A percentile compares a stretch with the other conserved stretches of the same genome.
Evolutionary conservation across 2,329 filamentous ascomycete genomes (phyloP).

Genomic region (Fusarium chuoi): DNA sequence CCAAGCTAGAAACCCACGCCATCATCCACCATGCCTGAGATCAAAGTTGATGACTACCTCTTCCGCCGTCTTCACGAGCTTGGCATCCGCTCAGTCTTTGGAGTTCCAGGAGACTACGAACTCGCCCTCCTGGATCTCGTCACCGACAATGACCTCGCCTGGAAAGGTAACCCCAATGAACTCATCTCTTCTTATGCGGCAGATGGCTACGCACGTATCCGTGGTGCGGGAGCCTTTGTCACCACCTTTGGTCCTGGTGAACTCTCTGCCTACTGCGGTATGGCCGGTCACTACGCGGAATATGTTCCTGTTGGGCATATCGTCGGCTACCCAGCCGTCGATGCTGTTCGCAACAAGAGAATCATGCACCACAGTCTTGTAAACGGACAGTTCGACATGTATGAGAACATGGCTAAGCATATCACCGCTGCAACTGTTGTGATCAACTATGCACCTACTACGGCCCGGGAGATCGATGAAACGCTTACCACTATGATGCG

Average conservation of each 20-base stretch:
- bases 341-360: background rate
- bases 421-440: background rate
- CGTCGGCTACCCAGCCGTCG: background rate
- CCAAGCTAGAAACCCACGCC: background rate
- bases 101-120: background rate
- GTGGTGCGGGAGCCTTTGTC: background rate
- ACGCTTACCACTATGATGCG: background rate
- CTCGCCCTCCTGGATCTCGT: background rate
- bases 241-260: background rate
- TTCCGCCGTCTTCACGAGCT: background rate
- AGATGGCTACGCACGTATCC: background rate
- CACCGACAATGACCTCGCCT: background rate
- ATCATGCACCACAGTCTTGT: slow-evolving; percentile 8
- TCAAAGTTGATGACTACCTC: slow-evolving; percentile 5
- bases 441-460: background rate
- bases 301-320: background rate
- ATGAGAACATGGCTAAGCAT: background rate
- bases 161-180: slow-evolving; percentile 1
- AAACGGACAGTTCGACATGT: background rate
- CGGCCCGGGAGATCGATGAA: background rate
- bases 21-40: background rate
- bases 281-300: background rate
- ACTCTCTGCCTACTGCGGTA: background rate
- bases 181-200: background rate
- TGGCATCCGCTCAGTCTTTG: background rate